A percentile compares a stretch with the other conserved stretches of the same genome.
phyloP scores from a whole-genome alignment of 352 stramenopile genomes.

The Nothophytophthora sp. region DNA sequence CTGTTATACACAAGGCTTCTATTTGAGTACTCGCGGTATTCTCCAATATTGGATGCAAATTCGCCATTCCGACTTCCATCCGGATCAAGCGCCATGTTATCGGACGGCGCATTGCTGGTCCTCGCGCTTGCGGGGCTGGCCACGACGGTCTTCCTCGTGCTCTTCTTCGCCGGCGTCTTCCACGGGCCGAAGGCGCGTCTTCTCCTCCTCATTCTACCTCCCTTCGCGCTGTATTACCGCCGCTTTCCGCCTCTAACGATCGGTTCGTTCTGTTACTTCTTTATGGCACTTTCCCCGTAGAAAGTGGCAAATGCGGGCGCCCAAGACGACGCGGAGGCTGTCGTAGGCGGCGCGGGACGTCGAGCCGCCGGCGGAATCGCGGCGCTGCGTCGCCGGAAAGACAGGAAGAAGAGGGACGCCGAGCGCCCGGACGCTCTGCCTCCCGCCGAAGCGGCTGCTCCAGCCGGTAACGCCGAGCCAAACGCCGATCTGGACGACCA shows the following conservation, averaged over 20 bases:
- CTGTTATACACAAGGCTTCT: too few species aligned
- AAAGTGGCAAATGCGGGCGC: conserved; percentile 31
- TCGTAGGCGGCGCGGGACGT: conserved; percentile 41
- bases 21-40: too few species aligned
- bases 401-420: conserved; percentile 46
- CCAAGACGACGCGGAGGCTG: conserved; percentile 25
- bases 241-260: background rate
- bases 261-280: too few species aligned
- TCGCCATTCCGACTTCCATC: too few species aligned
- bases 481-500: conserved; percentile 15
- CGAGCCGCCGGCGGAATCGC: conserved; percentile 59
- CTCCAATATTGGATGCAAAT: too few species aligned
- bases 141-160: conserved; percentile 50
- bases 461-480: conserved; percentile 13
- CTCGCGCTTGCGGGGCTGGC: conserved; percentile 53
- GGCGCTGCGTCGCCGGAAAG: conserved; percentile 65
- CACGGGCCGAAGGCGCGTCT: conserved; percentile 29
- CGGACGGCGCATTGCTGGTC: conserved; percentile 55
- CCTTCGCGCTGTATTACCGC: background rate
- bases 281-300: too few species aligned
- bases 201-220: background rate
- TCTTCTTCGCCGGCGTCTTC: conserved; percentile 77
- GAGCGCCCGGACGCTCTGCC: conserved; percentile 19
- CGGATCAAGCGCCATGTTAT: conserved; percentile 40
- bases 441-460: conserved; percentile 4